Evolutionary conservation across 352 stramenopile genomes (phyloP), one percentile per base, ranked within the genome.

Genomic region (Globisporangium carolinianum): DNA sequence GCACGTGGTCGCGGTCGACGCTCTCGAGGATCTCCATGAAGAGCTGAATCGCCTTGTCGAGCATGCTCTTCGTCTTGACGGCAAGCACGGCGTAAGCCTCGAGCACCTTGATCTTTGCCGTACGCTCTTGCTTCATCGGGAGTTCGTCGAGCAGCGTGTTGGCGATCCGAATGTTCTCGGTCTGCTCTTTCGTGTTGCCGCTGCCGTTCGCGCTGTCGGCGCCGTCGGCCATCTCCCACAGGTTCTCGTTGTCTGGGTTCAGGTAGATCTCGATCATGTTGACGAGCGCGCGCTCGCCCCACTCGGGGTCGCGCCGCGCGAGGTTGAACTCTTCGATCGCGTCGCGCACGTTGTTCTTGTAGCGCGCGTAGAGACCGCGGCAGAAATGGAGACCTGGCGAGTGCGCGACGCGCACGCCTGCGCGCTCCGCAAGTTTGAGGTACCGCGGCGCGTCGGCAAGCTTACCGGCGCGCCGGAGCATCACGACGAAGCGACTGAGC

Each of bases 251-350:
- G 65, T 98, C 91, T 6, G 92, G 92, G 57, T 96, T 97, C 32
- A 98, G 59, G 62, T 98, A 98, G 49, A 98, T 92, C 68, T 98
- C 82, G 52, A 96, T 90, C 85, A 98, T 96, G 61, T 97, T 82
- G 42, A 92, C 79, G n/a, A 98, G 74, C 43, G 93, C 88, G 7
- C 71, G 69, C 35, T 83, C 63, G 32, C 91, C 94, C 89, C 88
- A 98, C 60, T 95, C 85, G 9, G 83, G 76, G 60, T 98, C 87
- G 39, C 79, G 74, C 6, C 94, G 68, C 8, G 86, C 87, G 8
- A 95, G 70, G 56, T 98, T 98, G 60, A 98, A 94, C 35, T 80
- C 75, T 15, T 90, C 74, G 47, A 98, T 95, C 15, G 94, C 93
- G 36, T 97, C 87, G 35, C 85, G 70, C 38, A 97, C 73, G 43